Evolutionary conservation across 805 yeast genomes (phyloP).

Genomic region (Suhomyces sp.): DNA sequence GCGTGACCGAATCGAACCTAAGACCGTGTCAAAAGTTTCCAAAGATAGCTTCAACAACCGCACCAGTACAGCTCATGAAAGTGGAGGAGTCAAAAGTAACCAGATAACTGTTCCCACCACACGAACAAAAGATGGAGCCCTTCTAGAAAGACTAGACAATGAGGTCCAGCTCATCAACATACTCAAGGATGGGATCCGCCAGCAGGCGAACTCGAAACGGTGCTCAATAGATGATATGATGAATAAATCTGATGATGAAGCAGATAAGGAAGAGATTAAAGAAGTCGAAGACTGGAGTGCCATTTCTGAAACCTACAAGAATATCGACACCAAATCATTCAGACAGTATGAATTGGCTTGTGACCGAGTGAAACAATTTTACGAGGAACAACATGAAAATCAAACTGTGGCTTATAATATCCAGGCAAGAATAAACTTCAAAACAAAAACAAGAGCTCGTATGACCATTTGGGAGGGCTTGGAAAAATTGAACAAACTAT

Average conservation of each 20-base stretch:
- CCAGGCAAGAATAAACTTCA: conserved; percentile 70
- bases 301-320: conserved; percentile 29
- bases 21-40: too few relatives aligned
- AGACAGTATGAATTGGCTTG: conserved; percentile 70
- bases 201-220: background rate
- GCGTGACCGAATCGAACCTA: too few relatives aligned
- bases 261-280: background rate
- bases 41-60: too few relatives aligned
- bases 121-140: conserved; percentile 2
- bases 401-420: conserved; percentile 74
- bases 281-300: conserved; percentile 21
- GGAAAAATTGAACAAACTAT: conserved; percentile 55
- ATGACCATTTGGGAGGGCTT: conserved; percentile 76
- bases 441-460: conserved; percentile 61
- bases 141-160: conserved; percentile 5
- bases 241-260: background rate
- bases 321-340: conserved; percentile 44
- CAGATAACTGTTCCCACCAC: conserved; percentile 1
- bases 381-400: conserved; percentile 64
- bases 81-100: too few relatives aligned
- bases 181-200: conserved; percentile 4
- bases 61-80: too few relatives aligned
- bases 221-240: background rate
- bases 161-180: conserved; percentile 4
- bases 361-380: conserved; percentile 64